These are phyloP conservation scores for Rhodocollybia butyracea DNA, from an alignment of 768 basidiomycete genomes.

Conservation along the genomic window DNA sequence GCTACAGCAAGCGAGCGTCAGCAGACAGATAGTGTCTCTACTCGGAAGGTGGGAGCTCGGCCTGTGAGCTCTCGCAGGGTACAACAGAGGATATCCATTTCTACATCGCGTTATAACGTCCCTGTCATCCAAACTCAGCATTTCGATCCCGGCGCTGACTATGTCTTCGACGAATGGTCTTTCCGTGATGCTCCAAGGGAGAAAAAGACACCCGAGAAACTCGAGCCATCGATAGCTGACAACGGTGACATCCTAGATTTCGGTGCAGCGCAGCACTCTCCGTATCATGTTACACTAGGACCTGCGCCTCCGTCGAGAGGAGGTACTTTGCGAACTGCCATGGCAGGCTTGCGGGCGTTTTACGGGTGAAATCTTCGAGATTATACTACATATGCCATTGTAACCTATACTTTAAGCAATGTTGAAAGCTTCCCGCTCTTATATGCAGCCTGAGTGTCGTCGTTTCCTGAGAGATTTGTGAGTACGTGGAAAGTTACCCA, in stretches of 20 bases:
- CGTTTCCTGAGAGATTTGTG: background rate
- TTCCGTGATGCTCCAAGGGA: background rate
- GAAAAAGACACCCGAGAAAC: background rate
- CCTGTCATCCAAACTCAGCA: background rate
- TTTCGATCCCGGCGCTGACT: background rate
- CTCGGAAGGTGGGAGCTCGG: background rate
- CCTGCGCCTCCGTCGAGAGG: background rate
- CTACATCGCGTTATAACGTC: background rate
- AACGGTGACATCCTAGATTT: background rate
- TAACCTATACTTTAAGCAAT: background rate
- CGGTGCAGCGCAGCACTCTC: background rate
- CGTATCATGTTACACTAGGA: background rate
- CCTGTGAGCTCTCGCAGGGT: background rate
- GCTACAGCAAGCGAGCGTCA: slow-evolving; percentile 14
- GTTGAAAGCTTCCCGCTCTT: slow-evolving; percentile 4
- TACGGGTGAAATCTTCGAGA: background rate
- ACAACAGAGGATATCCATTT: background rate
- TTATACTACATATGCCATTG: too few species aligned
- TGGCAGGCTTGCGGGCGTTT: slow-evolving; percentile 2
- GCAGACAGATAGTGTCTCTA: background rate
- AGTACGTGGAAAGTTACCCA: background rate
- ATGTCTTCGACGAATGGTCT: background rate
- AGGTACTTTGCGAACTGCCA: background rate
- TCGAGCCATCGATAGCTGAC: background rate
- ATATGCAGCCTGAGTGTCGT: slow-evolving; percentile 8